A percentile compares a stretch with the other conserved stretches of the same genome.
These are phyloP conservation scores for Panaeolus cyanescens DNA, from an alignment of 768 basidiomycete species.

Conservation along the genomic window DNA sequence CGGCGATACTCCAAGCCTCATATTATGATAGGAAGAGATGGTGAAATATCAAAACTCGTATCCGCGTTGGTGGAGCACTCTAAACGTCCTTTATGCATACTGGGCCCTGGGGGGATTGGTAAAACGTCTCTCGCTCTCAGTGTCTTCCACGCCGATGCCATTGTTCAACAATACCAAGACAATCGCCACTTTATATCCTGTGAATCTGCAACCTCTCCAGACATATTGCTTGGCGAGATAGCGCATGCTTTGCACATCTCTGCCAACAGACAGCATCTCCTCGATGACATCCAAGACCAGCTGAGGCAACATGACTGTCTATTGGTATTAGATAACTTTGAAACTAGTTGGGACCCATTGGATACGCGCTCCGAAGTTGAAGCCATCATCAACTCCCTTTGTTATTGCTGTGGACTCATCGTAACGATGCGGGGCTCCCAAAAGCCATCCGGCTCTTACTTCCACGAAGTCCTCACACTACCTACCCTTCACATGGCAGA, in stretches of 20 bases:
- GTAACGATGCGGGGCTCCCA: slow-evolving; percentile 33
- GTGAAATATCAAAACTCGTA: slow-evolving; percentile 22
- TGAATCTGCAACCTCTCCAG: slow-evolving; percentile 24
- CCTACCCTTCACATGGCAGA: slow-evolving; percentile 25
- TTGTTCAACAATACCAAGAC: slow-evolving; percentile 16
- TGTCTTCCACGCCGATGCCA: slow-evolving; percentile 20
- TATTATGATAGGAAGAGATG: slow-evolving; percentile 26
- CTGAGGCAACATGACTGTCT: slow-evolving; percentile 16
- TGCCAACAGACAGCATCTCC: slow-evolving; percentile 10
- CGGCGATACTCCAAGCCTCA: slow-evolving; percentile 19
- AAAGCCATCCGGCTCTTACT: slow-evolving; percentile 24
- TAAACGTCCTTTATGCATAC: slow-evolving; percentile 23
- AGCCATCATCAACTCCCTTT: slow-evolving; percentile 18
- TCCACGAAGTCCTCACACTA: slow-evolving; percentile 24
- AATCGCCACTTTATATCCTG: slow-evolving; percentile 30
- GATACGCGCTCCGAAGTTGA: slow-evolving; percentile 25
- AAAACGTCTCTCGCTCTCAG: slow-evolving; percentile 33
- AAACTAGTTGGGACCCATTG: slow-evolving; percentile 32
- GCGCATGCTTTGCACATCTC: slow-evolving; percentile 17
- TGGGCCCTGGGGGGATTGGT: slow-evolving; percentile 34
- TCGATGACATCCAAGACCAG: slow-evolving; percentile 16
- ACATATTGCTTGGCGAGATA: slow-evolving; percentile 24
- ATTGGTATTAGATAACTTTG: slow-evolving; percentile 34
- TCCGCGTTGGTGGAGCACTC: slow-evolving; percentile 3
- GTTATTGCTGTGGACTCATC: slow-evolving; percentile 19